Evolutionary conservation across 805 yeast species (phyloP), one percentile per base, ranked within the genome.

Genomic region (Ogataea haglerorum): DNA sequence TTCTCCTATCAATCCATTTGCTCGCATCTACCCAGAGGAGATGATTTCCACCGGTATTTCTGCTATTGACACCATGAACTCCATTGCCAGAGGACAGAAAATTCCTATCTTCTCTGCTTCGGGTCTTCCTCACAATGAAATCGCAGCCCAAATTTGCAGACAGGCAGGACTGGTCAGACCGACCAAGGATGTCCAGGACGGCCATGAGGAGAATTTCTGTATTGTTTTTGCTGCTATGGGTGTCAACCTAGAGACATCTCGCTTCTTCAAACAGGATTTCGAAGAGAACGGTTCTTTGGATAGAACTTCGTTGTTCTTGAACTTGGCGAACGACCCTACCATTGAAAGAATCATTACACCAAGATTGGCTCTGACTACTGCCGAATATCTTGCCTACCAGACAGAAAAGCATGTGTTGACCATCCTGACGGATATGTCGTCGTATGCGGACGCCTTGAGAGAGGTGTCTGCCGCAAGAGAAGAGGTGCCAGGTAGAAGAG

Each of bases 401-500:
- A 93, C 99, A 18, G 99, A 93, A 72, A 88, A 97, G 71, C 99
- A 93, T 67, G 99, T 93, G 39, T 80, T 93, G 70, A 93, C 98
- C 39, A 91, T 93, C 60, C 78, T 93, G 64, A 95, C 99, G 36
- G 99, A 93, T 73, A 93, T 93, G 99, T 88, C 97, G 19, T 93
- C 99, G n/a, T 93, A 93, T 65, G 99, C 99, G 29, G 99, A 93
- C 67, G 99, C 99, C 29, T 75, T 93, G 63, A 90, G 99, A 82
- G 99, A 93, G 74, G 99, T 93, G 37, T 89, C 97, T 49, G 99
- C 99, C 47, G 99, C 99, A 35, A 89, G 99, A 77, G 99, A 93
- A 72, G 99, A 95, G 73, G 99, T 93, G 34, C 99, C 99, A 64
- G 99, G 99, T 77, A 89, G 99, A 80, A 89, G 99, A 82, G 99